These are phyloP conservation scores for Rubus idaeus DNA, from an alignment of 306 rosid species.

Conservation along the genomic window DNA sequence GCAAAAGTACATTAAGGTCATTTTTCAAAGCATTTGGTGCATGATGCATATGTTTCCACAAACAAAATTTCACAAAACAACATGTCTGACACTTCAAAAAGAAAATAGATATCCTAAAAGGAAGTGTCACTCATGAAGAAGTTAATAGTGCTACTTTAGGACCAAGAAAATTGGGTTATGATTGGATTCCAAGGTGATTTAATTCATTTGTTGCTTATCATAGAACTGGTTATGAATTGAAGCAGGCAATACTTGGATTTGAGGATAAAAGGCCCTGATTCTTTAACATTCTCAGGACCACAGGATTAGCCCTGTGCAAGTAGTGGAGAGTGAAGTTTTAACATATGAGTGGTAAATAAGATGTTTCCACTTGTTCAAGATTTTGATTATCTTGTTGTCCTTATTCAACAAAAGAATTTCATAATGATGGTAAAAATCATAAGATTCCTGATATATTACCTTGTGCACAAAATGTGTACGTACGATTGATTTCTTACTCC, in stretches of 20 bases:
- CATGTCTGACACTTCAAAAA: conserved; percentile 27
- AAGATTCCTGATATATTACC: conserved; percentile 32
- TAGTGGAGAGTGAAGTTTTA: conserved; percentile 55
- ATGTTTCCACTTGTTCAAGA: conserved; percentile 42
- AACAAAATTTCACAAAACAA: conserved; percentile 31
- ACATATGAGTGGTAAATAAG: conserved; percentile 29
- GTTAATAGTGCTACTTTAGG: not conserved
- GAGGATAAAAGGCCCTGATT: not conserved
- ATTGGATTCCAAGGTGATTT: not conserved
- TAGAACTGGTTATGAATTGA: conserved; percentile 29
- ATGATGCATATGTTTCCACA: conserved; percentile 82
- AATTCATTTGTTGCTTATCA: not conserved
- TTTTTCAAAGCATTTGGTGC: conserved; percentile 53
- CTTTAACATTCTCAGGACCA: conserved; percentile 5
- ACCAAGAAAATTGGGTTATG: not conserved
- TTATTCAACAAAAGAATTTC: conserved; percentile 22
- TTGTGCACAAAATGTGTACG: conserved; percentile 16
- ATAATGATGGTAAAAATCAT: conserved; percentile 15
- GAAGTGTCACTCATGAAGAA: conserved; percentile 17
- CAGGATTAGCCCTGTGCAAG: conserved; percentile 12
- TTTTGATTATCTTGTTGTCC: conserved; percentile 21
- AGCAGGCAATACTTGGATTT: not conserved
- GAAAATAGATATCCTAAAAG: conserved; percentile 29
- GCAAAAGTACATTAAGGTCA: conserved; percentile 29
- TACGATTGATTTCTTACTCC: conserved; percentile 1